Base-by-base conservation (phyloP, 2,329 filamentous ascomycete genomes). In the Claviceps africana region DNA sequence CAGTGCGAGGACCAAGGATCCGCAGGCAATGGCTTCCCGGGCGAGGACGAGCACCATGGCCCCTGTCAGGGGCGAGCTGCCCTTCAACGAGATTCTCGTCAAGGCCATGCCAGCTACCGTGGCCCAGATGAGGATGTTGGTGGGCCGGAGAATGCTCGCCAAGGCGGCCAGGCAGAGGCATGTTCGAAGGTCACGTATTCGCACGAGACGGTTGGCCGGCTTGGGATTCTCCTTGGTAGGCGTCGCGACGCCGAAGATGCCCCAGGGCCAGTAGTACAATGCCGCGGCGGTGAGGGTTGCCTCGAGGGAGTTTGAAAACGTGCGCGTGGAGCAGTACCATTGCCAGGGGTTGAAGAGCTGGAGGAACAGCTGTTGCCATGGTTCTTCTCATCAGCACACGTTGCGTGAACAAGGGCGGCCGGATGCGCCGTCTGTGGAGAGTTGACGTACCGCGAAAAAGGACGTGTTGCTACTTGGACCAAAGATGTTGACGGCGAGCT, bases 231-330 rank as follows among this genome's bases (percentile, higher is more conserved):
- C 66, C 60, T 73, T 73, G 48, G 64, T 62, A 8, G 63, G 58
- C 21, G 66, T 62, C 9, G 66, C 62, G 45, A 68, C 66, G 42
- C 69, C 65, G 39, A 83, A 73, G 67, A 87, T 76, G 53, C 80
- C 73, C 90, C 93, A 97, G 13, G 93, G 91, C 86, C 88, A 97
- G 60, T 83, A 79, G 64, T 81, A 82, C 46, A 97, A 72, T 1
- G 89, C 91, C 60, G 81, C 75, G 54, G 86, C 74, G 4, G 91
- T 96, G 59, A 98, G 70, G 0, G 86, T 86, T n/a, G 85, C 88
- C 72, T 98, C 93, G 4, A 97, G 72, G 50, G 84, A 93, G 69
- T 98, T 98, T 51, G 91, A 96, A 62, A 98, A 85, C 1, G 93
- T 95, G 47, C 93, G 79, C 0, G 89, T 91, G 1, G 89, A 93